phyloP scores from a whole-genome alignment of 257 asterid species.

The Solanum acaule region DNA sequence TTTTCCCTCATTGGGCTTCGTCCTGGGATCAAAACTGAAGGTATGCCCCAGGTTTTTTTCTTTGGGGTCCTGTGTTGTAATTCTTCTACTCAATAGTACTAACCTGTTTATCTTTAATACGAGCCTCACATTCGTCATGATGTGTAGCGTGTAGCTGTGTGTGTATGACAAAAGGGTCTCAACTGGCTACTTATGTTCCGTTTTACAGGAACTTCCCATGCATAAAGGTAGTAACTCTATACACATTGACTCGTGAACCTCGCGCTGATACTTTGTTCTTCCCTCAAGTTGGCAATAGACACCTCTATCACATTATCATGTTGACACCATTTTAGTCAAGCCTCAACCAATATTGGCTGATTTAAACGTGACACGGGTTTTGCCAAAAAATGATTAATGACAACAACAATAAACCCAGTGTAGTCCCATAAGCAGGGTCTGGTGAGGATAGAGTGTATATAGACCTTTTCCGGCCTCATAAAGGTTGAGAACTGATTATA shows the following conservation, averaged over 20 bases:
- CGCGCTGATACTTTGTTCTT: neutral
- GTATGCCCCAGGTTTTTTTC: neutral
- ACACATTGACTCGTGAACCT: neutral
- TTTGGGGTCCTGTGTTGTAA: neutral
- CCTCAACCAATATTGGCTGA: neutral
- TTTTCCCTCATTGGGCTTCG: neutral
- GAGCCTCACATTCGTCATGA: neutral
- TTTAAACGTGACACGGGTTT: neutral
- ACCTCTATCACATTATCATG: neutral
- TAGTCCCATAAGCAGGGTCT: neutral
- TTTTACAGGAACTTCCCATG: neutral
- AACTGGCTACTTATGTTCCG: neutral
- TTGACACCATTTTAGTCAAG: neutral
- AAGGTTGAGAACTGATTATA: neutral
- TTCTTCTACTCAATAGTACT: neutral
- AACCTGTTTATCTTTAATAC: neutral
- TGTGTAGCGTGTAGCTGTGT: neutral
- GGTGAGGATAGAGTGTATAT: fast-evolving
- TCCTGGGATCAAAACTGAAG: neutral
- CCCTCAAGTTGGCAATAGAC: neutral
- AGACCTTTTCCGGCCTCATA: fast-evolving
- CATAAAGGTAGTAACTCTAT: neutral
- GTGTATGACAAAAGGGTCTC: neutral
- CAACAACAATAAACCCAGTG: neutral
- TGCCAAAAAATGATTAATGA: neutral